Percentiles rank a stretch among this genome's conserved stretches.
These are phyloP conservation scores for Pezicula radicicola DNA, from an alignment of 2,329 filamentous ascomycete species.

Conservation along the genomic window DNA sequence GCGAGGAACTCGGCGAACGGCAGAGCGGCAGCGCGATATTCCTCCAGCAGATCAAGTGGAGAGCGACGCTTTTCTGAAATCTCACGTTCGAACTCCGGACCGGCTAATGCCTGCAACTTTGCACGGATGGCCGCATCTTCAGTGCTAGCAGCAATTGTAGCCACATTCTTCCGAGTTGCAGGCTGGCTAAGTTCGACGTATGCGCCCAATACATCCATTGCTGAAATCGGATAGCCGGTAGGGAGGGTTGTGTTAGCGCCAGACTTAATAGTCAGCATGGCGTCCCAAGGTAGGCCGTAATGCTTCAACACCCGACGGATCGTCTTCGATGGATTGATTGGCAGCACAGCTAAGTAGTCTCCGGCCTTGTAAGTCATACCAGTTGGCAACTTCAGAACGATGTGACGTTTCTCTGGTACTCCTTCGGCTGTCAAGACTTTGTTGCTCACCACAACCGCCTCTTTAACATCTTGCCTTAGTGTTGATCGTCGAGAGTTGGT, in stretches of 20 bases:
- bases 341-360: constrained; percentile 74
- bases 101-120: constrained; percentile 44
- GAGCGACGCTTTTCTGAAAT: constrained; percentile 57
- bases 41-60: constrained; percentile 67
- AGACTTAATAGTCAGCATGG: constrained; percentile 58
- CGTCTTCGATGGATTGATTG: constrained; percentile 61
- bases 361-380: constrained; percentile 66
- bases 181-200: constrained; percentile 74
- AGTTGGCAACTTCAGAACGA: constrained; percentile 65
- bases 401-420: constrained; percentile 57
- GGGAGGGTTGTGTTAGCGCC: constrained; percentile 51
- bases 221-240: constrained; percentile 53
- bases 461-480: constrained; percentile 61
- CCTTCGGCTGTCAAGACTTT: constrained; percentile 46
- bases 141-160: constrained; percentile 5
- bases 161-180: constrained; percentile 56
- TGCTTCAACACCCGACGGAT: constrained; percentile 55
- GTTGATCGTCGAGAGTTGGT: constrained; percentile 17
- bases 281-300: constrained; percentile 69
- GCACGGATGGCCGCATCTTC: constrained; percentile 12
- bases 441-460: constrained; percentile 55
- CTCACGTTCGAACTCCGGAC: constrained; percentile 44
- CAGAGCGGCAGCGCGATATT: constrained; percentile 55
- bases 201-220: constrained; percentile 60
- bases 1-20: constrained; percentile 65